phyloP scores from a whole-genome alignment of 495 filamentous ascomycete species.

The Aspergillus panamensis region DNA sequence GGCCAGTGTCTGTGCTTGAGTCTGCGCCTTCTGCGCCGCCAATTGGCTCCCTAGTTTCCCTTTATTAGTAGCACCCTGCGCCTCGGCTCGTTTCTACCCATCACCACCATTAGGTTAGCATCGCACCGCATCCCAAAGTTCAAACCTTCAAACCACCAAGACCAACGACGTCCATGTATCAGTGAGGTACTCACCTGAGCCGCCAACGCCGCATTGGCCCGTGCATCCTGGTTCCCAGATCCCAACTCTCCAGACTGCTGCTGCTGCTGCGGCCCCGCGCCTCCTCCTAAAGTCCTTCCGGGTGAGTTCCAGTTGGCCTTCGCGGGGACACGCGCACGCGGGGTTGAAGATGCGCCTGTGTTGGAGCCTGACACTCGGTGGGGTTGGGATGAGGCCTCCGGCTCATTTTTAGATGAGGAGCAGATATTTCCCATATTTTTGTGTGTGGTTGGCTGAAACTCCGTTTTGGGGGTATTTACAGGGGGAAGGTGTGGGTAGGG shows the following conservation, averaged over 20 bases:
- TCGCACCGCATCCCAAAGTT: not conserved
- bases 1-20: conserved; percentile 54
- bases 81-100: conserved; percentile 42
- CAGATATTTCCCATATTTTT: conserved; percentile 65
- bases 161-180: not conserved
- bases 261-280: not conserved
- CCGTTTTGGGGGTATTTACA: not conserved
- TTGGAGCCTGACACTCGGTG: conserved; percentile 57
- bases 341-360: conserved; percentile 29
- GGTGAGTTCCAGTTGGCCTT: conserved; percentile 47
- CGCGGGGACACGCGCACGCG: conserved; percentile 37
- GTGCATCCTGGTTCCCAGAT: conserved; percentile 45
- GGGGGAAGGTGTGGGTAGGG: not conserved
- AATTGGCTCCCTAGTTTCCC: conserved; percentile 60
- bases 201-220: conserved; percentile 58
- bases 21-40: conserved; percentile 64
- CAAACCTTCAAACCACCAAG: not conserved
- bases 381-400: conserved; percentile 55
- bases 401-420: conserved; percentile 57
- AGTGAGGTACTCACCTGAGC: conserved; percentile 53
- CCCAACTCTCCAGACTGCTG: conserved; percentile 5
- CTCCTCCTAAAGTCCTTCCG: conserved; percentile 23
- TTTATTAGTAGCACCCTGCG: conserved; percentile 27
- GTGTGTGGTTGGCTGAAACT: not conserved
- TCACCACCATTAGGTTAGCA: not conserved